Base-by-base conservation (phyloP, 2,329 filamentous ascomycete genomes). In the Dryadomyces sulphureus region DNA sequence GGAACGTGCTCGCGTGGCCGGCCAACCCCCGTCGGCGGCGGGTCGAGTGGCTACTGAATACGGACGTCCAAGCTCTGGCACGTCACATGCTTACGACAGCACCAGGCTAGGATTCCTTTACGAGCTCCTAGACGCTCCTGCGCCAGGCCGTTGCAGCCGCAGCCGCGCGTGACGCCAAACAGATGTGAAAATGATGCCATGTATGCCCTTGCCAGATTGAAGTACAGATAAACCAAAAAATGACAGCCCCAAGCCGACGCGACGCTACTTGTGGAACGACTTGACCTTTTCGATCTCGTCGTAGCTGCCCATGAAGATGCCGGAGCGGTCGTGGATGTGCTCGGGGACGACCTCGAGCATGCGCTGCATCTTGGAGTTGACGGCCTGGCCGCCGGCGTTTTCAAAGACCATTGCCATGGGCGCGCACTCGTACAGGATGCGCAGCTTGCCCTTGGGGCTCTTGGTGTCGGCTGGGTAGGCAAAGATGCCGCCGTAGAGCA, bases 341-440 rank as follows among this genome's bases (percentile, higher is more conserved):
- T 94, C 83, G 2, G 92, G 92, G 1, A 86, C 77, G 36, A 96
- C 80, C 47, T 86, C 81, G 54, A 98, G 70, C 83, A 98, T 89
- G 50, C 90, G 78, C 54, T 78, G 69, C 88, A 94, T 95, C 48
- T 84, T 81, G 66, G 84, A 89, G 66, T 96, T 82, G 46, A 98
- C 70, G 17, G 92, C 92, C 65, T 93, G 81, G 50, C 92, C 92
- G 56, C 92, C 92, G 57, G 92, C 86, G 66, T 98, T 95, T 68
- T 98, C 92, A 64, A 98, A 96, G 7, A 98, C 77, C 81, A 96
- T 84, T 21, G 92, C 92, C 92, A 98, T 98, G 35, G 92, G 92
- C 14, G 92, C 92, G 62, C 92, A 98, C 70, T 98, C 92, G 67
- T 98, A 98, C 57, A 98, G 64, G 55, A 98, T 98, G 54, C 92